Percentiles rank a stretch among this genome's conserved stretches.
Conservation (phyloP, 2,329 filamentous ascomycete species). For the Nothophaeocryptopus gaeumannii region DNA sequence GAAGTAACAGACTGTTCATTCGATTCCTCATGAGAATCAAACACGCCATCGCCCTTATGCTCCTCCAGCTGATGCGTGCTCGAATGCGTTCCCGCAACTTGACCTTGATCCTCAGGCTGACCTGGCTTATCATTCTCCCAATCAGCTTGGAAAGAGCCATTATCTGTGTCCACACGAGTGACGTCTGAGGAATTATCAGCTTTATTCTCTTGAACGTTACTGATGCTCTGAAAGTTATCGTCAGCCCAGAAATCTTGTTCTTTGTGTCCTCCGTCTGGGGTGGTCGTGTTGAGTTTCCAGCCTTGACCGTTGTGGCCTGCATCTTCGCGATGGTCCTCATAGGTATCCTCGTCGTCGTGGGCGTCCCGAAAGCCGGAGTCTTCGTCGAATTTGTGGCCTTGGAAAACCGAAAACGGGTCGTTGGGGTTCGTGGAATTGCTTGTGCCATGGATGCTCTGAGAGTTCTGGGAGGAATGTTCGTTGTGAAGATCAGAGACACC, state of each 20-base stretch:
- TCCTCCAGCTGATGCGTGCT: too few relatives aligned
- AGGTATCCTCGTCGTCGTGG: neutral
- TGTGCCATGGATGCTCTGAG: neutral
- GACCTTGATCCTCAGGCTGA: too few relatives aligned
- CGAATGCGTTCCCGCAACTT: too few relatives aligned
- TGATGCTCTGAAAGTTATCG: neutral
- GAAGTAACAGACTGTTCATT: too few relatives aligned
- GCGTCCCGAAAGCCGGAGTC: neutral
- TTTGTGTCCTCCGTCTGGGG: neutral
- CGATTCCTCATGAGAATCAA: too few relatives aligned
- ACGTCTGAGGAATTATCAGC: neutral
- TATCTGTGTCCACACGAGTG: neutral
- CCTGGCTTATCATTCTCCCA: too few relatives aligned
- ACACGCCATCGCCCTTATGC: too few relatives aligned
- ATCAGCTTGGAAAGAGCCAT: neutral
- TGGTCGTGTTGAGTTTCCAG: neutral
- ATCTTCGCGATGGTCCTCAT: neutral
- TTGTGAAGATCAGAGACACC: neutral
- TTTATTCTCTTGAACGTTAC: neutral
- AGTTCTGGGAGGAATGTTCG: neutral
- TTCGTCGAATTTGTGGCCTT: neutral
- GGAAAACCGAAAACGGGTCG: neutral
- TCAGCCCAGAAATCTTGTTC: neutral
- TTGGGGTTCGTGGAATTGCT: neutral
- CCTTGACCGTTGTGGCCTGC: neutral